Base-by-base conservation (phyloP, 2,329 filamentous ascomycete species). In the Aspergillus calidoustus region DNA sequence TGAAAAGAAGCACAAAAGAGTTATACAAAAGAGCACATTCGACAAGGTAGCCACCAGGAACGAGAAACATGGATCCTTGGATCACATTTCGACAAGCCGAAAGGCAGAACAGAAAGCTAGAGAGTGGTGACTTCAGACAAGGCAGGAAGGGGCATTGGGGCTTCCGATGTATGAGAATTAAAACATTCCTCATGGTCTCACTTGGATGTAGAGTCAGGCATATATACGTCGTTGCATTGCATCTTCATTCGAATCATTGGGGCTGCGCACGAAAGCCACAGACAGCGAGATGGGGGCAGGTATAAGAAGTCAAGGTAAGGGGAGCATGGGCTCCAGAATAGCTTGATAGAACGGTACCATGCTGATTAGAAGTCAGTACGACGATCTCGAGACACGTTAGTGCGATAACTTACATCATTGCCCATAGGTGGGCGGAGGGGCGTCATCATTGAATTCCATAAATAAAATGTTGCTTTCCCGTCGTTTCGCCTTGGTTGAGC, bases 401-500 rank as follows among this genome's bases (percentile, higher is more conserved):
- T 28, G 30, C 13, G 30, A 49, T 15, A 38, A 49, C 67, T 68
- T 58, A 74, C 70, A 60, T 30, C 64, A 56, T 31, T 72, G 69
- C 54, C 70, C 64, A 48, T 66, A 64, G 23, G 70, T 51, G 17
- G 68, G 57, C 38, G 69, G 52, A 31, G 71, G 67, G 38, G 62
- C 65, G 48, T 69, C 72, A 53, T 72, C 71, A 59, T 71, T 72
- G 43, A 71, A 63, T 43, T 79, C 77, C 79, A 81, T 80, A 44
- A 81, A 76, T 47, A 82, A 69, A 69, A 83, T 75, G 19, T 80
- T 81, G 65, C 81, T 83, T 68, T 83, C 81, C 48, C 81, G 74
- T 64, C 81, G 76, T 67, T 81, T 80, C 19, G 77, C 72, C 69
- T 82, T 82, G 22, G 72, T 71, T 9, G 74, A 73, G 31, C 73